Evolutionary conservation across 192 early-diverging fungal species (phyloP), one percentile per base, ranked within the genome.

Genomic region (Lobosporangium transversale): DNA sequence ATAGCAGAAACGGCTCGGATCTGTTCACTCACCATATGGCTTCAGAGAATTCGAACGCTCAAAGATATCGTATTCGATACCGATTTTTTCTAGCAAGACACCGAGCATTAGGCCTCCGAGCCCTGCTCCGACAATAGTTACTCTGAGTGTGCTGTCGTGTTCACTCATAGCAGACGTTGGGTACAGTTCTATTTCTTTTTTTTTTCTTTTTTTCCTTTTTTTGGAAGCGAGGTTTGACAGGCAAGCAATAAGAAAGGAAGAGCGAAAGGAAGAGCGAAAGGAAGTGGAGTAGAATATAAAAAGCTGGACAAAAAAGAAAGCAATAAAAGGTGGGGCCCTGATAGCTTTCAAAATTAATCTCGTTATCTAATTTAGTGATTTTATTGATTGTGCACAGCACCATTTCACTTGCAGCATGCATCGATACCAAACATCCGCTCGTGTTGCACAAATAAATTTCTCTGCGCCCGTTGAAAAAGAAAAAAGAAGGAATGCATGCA

Each of bases 81-180:
- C 58, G 1, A 54, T 45, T 15, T 35, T 56, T 9, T 63, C 60
- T 12, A 71, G 69, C 0, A 71, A 23, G 3, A 58, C 6, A 7
- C 35, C 69, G 7, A 71, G 53, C 18, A 48, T 35, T 0, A 71
- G 42, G 2, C 69, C 69, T 7, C 53, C 69, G 0, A 71, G 26
- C 4, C 69, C 60, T 10, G 69, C 69, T 2, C 69, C 69, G 0
- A 71, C 69, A 18, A 71, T 71, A 26, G 62, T 27, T 1, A 70
- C 53, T 15, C 45, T 69, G 14, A 52, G 67, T 2, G 35, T n/a
- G n/a, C n/a, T n/a, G n/a, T n/a, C n/a, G n/a, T n/a, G n/a, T 40
- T 29, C n/a, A 15, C 17, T 10, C 52, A 53, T 53, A 30, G 6
- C 32, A 6, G 18, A n/a, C n/a, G 27, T 3, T 35, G 15, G 18